Conservation (phyloP, 768 basidiomycete genomes). For the Favolaschia claudopus region DNA sequence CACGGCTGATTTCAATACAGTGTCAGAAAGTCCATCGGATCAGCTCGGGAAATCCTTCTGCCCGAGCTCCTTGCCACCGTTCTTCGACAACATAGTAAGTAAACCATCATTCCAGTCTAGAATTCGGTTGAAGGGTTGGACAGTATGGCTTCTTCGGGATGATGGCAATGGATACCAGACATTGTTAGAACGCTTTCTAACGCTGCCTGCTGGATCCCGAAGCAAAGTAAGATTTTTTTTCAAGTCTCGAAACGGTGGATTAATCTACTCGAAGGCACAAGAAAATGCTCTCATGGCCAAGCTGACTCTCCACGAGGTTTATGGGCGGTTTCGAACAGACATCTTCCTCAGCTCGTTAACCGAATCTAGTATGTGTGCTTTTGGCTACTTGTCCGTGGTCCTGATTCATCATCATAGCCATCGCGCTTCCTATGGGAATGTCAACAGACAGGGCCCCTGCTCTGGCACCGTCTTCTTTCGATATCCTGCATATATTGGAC, state of each 20-base stretch:
- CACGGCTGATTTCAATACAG: slow-evolving; percentile 34
- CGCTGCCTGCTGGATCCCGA: slow-evolving; percentile 61
- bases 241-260: not conserved
- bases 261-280: slow-evolving; percentile 60
- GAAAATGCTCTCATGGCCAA: slow-evolving; percentile 78
- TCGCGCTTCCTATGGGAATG: slow-evolving; percentile 85
- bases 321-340: slow-evolving; percentile 81
- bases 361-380: slow-evolving; percentile 86
- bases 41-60: slow-evolving; percentile 56
- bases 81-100: slow-evolving; percentile 74
- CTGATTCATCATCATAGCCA: slow-evolving; percentile 55
- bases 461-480: slow-evolving; percentile 56
- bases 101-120: not conserved
- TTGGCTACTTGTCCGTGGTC: not conserved
- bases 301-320: slow-evolving; percentile 79
- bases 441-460: slow-evolving; percentile 50
- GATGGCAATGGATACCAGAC: slow-evolving; percentile 58
- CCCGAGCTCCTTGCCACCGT: slow-evolving; percentile 69
- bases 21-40: slow-evolving; percentile 54
- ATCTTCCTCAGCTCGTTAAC: slow-evolving; percentile 90
- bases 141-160: slow-evolving; percentile 75
- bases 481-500: slow-evolving; percentile 66
- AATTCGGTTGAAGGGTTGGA: slow-evolving; percentile 1
- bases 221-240: slow-evolving; percentile 56
- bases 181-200: slow-evolving; percentile 64